A percentile compares a stretch with the other conserved stretches of the same genome.
phyloP scores from a whole-genome alignment of 495 filamentous ascomycete genomes.

The Lasiosphaeria hispida region DNA sequence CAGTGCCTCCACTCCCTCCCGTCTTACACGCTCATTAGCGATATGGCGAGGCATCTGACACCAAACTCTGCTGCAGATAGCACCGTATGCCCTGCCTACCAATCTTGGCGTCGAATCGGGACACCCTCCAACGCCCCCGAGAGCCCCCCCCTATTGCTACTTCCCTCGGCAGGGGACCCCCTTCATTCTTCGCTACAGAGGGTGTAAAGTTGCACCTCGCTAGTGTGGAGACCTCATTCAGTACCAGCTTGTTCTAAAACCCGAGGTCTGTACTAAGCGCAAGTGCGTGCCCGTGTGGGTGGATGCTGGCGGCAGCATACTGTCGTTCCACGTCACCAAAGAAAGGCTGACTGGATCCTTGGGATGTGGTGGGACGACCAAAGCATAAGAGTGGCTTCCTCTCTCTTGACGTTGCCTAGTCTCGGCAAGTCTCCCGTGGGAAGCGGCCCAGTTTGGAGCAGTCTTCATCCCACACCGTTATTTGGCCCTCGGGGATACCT shows the following conservation, averaged over 20 bases:
- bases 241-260: not conserved
- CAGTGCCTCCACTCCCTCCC: constrained; percentile 13
- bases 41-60: constrained; percentile 13
- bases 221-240: not conserved
- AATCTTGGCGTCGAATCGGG: constrained; percentile 4
- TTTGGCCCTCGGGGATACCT: constrained; percentile 8
- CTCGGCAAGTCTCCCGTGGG: constrained; percentile 6
- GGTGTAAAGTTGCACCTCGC: not conserved
- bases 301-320: not conserved
- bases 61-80: constrained; percentile 7
- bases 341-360: not conserved
- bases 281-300: not conserved
- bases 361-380: not conserved
- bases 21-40: constrained; percentile 10
- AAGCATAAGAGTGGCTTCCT: not conserved
- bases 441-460: not conserved
- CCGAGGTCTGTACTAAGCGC: not conserved
- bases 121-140: not conserved
- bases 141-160: not conserved
- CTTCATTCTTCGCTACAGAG: not conserved
- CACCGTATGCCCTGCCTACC: not conserved
- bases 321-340: not conserved
- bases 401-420: not conserved
- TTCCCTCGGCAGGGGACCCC: not conserved
- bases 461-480: constrained; percentile 12